Evolutionary conservation across 148 eudicot species (phyloP), one percentile per base, ranked within the genome.

Genomic region (Euryodendron excelsum): DNA sequence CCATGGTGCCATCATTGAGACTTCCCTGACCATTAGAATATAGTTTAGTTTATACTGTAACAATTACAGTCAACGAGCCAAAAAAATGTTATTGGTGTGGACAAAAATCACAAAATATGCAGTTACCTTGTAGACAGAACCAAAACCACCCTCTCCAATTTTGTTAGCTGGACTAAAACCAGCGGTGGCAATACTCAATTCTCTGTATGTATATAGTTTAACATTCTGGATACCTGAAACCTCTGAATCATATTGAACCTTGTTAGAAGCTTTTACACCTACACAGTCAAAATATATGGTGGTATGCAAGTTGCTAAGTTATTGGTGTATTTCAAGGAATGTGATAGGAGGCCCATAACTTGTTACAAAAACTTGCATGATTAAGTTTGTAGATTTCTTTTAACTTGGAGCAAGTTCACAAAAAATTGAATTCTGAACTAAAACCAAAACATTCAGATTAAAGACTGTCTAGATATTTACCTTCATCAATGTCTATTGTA

Each of bases 131-230:
- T 85, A 94, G 61, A 94, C 98, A n/a, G 88, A 84, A 85, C 98
- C 98, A 79, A 88, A 94, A 68, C 98, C 98, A 50, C 98, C 98
- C 74, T 84, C 82, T 55, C 98, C 98, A 77, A 94, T 87, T 82
- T 89, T 94, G 72, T 88, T 90, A 17, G 80, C 82, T 37, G 74
- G 64, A 69, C 83, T 86, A 72, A 94, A 94, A 80, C 87, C 81
- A 50, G 72, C 78, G 0, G 98, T 90, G 44, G 98, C 98, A 62
- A 23, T 69, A 69, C 76, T 78, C 61, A 94, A 44, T 60, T 94
- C 94, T 80, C 77, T 87, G 83, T 88, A 89, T 53, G 86, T 81
- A 85, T 83, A 91, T 69, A 85, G 73, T 76, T 80, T 85, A 74
- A 90, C 77, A 72, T 94, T 84, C 48, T 80, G 72, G 73, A 76